These are phyloP conservation scores for Entelexis paramagnoliae DNA, from an alignment of 1,139 yeast genomes.

Conservation along the genomic window DNA sequence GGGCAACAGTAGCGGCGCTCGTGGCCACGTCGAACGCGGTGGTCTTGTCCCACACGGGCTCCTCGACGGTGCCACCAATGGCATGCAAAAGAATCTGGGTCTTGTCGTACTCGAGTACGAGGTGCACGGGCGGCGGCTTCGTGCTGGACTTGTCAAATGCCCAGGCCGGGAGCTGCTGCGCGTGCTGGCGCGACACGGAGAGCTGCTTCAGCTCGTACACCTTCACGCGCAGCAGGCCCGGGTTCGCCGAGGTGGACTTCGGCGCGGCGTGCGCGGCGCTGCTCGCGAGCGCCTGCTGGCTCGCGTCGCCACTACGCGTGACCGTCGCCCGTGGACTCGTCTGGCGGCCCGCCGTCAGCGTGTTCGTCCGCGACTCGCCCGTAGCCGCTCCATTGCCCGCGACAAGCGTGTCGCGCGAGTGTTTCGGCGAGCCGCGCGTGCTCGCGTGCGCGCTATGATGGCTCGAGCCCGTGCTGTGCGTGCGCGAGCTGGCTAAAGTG, in stretches of 20 bases:
- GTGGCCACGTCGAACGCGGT: constrained; percentile 87
- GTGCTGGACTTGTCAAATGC: constrained; percentile 23
- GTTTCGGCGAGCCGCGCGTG: constrained; percentile 7
- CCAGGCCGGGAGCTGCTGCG: constrained; percentile 22
- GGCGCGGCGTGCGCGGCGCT: constrained; percentile 8
- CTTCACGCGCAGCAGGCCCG: constrained; percentile 23
- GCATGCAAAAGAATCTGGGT: constrained; percentile 80
- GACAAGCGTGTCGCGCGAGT: constrained; percentile 17
- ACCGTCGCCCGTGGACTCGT: constrained; percentile 2
- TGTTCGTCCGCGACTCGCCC: constrained; percentile 22
- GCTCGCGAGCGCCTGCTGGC: not conserved
- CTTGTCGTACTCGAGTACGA: constrained; percentile 39
- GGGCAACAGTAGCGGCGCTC: constrained; percentile 33
- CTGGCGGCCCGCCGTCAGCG: constrained; percentile 15
- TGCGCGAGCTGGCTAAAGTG: not conserved
- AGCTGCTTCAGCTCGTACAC: constrained; percentile 22
- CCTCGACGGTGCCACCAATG: constrained; percentile 53
- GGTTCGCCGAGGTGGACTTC: constrained; percentile 18
- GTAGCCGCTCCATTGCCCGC: not conserved
- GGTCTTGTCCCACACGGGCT: constrained; percentile 72
- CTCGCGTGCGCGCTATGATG: constrained; percentile 3
- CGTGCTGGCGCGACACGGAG: constrained; percentile 14
- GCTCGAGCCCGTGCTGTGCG: not conserved
- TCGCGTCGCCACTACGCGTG: constrained; percentile 1
- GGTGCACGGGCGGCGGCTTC: constrained; percentile 32